Evolutionary conservation across 257 asterid genomes (phyloP).

Genomic region (Paulownia fortunei): DNA sequence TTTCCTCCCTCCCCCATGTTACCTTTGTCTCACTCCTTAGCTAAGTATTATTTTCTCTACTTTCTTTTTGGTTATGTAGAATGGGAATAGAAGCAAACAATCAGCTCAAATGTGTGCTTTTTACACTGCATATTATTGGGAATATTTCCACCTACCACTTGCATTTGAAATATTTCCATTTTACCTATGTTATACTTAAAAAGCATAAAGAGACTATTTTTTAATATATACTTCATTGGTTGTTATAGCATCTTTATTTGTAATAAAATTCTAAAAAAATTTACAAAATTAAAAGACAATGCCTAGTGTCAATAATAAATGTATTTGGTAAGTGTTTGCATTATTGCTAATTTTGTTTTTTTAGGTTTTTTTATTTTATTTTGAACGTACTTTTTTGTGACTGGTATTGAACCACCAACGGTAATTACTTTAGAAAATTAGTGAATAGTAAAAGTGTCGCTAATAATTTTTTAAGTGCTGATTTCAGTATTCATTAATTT

Average conservation of each 20-base stretch:
- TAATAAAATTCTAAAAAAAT: too few species aligned
- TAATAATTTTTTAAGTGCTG: too few species aligned
- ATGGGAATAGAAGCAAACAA: not conserved
- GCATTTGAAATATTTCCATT: not conserved
- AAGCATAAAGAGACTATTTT: too few species aligned
- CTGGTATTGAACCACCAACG: too few species aligned
- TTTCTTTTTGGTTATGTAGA: not conserved
- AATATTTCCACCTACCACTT: constrained; percentile 27
- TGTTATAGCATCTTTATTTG: not conserved
- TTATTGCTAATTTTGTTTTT: too few species aligned
- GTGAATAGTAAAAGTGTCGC: too few species aligned
- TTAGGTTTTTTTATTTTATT: too few species aligned
- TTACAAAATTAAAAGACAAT: not conserved
- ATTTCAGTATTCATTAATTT: too few species aligned
- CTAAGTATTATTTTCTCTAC: not conserved
- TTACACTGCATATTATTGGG: constrained; percentile 19
- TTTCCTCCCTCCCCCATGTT: constrained; percentile 41
- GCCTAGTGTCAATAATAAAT: not conserved
- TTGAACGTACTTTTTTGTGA: too few species aligned
- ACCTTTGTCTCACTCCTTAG: constrained; percentile 32
- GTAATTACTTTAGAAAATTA: too few species aligned
- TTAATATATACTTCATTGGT: not conserved
- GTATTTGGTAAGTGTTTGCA: not conserved
- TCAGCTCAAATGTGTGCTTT: not conserved
- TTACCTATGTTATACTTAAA: not conserved